Evolutionary conservation across 2,329 filamentous ascomycete genomes (phyloP), one percentile per base, ranked within the genome.

Genomic region (Penicillium verrucosum): DNA sequence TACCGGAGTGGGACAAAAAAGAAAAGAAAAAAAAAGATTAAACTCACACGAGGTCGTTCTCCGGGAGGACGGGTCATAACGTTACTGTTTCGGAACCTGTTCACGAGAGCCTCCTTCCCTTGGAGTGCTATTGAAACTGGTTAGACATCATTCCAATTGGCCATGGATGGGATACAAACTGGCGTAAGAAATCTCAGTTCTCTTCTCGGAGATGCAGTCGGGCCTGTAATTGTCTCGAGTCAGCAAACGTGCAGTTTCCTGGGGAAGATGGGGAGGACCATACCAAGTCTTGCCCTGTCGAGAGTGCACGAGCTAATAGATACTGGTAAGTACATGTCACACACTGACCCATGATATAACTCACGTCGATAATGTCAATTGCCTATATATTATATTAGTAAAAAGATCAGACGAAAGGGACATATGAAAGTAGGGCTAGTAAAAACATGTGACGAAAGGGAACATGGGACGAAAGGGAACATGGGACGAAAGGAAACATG

Each of bases 61-160:
- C 88, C 86, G 0, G 85, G 80, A 11, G 86, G 84, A 75, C 97
- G 92, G 0, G 93, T 80, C 91, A 97, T 97, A 30, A 99, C 92
- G 0, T 91, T 93, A 38, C 91, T 96, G 77, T 99, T 99, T 36
- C 94, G 87, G 70, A 99, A 99, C 71, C 97, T 97, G 72, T 95
- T 89, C 7, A 97, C 85, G 0, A 97, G 81, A 61, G 90, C 93
- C 69, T 96, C 92, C 61, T 89, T 88, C 44, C 94, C 94, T 78
- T 99, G 94, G 58, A 96, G 93, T 12, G 92, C 89, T 92, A 56
- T 41, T 47, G 36, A 21, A 12, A 10, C 54, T 18, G 51, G 49
- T 78, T 54, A 77, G 68, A 46, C 52, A 41, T n/a, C 34, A 32
- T 45, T 42, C 8, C 12, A 18, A 14, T 30, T 30, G 36, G 4